Evolutionary conservation across 306 rosid genomes (phyloP).

Genomic region (Clitoria ternatea): DNA sequence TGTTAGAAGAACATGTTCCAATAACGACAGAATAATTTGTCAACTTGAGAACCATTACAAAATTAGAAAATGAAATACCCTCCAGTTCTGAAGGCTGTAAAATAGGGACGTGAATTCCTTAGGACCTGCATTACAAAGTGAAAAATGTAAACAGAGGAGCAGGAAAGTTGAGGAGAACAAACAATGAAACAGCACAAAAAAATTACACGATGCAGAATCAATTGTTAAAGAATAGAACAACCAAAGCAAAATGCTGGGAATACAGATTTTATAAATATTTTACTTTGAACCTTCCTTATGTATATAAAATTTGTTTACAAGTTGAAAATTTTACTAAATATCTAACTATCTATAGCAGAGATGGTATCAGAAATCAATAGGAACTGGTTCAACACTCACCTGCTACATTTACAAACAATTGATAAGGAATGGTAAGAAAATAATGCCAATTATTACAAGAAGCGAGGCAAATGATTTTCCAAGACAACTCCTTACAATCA

Average conservation of each 20-base stretch:
- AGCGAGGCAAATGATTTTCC: background rate
- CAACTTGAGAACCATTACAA: background rate
- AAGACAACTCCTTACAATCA: background rate
- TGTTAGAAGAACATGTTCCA: background rate
- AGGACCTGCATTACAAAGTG: conserved; percentile 55
- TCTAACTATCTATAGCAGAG: background rate
- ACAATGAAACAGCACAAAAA: too few species aligned
- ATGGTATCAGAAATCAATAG: background rate
- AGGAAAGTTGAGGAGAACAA: too few species aligned
- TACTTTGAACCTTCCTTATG: background rate
- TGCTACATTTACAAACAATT: background rate
- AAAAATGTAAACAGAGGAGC: conserved; percentile 7
- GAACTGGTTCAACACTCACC: background rate
- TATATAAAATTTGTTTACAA: background rate
- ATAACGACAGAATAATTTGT: background rate
- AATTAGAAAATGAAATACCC: conserved; percentile 43
- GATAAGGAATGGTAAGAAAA: background rate
- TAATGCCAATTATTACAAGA: background rate
- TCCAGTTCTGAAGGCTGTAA: conserved; percentile 94
- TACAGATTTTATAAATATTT: too few species aligned
- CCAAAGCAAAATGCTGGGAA: too few species aligned
- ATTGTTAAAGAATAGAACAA: too few species aligned
- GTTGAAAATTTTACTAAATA: background rate
- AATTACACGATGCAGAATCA: too few species aligned
- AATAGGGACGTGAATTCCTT: conserved; percentile 83